Percentiles rank a stretch among this genome's conserved stretches.
phyloP scores from a whole-genome alignment of 768 basidiomycete genomes.

The Trametes coccinea region DNA sequence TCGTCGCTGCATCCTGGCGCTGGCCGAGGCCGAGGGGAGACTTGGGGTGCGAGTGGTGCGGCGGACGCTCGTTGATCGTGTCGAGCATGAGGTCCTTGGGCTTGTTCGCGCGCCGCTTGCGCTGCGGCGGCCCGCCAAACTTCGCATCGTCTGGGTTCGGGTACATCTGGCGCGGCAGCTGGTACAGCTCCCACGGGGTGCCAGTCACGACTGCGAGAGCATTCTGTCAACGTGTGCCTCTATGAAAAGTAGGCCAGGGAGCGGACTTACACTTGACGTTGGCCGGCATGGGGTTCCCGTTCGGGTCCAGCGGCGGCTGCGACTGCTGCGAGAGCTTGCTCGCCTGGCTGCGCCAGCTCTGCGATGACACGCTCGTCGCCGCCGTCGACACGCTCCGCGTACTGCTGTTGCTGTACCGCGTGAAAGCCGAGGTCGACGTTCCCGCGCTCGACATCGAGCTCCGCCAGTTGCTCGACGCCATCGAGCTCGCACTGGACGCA shows the following conservation, averaged over 20 bases:
- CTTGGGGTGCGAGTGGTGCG: slow-evolving; percentile 34
- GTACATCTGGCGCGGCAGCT: slow-evolving; percentile 67
- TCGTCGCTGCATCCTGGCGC: slow-evolving; percentile 66
- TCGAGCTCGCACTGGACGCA: slow-evolving; percentile 61
- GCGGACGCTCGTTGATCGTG: slow-evolving; percentile 74
- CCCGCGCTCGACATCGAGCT: slow-evolving; percentile 69
- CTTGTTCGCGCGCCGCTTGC: slow-evolving; percentile 59
- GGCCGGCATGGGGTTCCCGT: slow-evolving; percentile 32
- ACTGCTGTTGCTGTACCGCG: slow-evolving; percentile 73
- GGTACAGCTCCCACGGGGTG: slow-evolving; percentile 72
- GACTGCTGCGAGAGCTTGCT: slow-evolving; percentile 20
- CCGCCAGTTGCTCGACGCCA: slow-evolving; percentile 73
- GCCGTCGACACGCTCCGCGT: slow-evolving; percentile 73
- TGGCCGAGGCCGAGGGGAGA: slow-evolving; percentile 42
- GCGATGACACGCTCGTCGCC: slow-evolving; percentile 76
- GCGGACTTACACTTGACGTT: slow-evolving; percentile 78
- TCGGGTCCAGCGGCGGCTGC: not conserved
- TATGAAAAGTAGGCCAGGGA: not conserved
- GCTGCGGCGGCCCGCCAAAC: slow-evolving; percentile 55
- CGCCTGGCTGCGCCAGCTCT: slow-evolving; percentile 63
- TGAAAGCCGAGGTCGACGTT: slow-evolving; percentile 61
- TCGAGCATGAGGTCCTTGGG: slow-evolving; percentile 66
- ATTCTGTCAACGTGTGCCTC: too few species aligned
- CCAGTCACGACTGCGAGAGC: slow-evolving; percentile 63
- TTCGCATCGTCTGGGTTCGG: slow-evolving; percentile 62